These are phyloP conservation scores for Austroboletus novae-zelandiae DNA, from an alignment of 1,284 basidiomycete genomes.

Conservation along the genomic window DNA sequence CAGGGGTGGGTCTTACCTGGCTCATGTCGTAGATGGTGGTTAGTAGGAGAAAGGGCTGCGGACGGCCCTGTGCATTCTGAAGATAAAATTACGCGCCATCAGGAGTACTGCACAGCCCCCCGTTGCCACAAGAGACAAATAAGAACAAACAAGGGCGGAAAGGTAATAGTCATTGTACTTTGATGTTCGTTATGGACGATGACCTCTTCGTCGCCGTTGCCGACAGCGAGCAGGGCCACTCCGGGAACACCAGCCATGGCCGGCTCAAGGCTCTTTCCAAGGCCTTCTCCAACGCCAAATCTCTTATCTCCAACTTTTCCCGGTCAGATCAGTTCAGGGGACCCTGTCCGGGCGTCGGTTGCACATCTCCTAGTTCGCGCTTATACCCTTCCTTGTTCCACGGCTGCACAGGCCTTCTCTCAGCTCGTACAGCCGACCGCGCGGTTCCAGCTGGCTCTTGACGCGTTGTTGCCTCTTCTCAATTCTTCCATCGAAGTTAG, in stretches of 20 bases:
- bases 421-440: conserved; percentile 68
- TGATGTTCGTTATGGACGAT: conserved; percentile 28
- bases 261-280: conserved; percentile 33
- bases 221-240: conserved; percentile 33
- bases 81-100: not conserved
- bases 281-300: conserved; percentile 22
- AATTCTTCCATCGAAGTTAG: conserved; percentile 54
- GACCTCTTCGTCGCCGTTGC: conserved; percentile 33
- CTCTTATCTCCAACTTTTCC: conserved; percentile 28
- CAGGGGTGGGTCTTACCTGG: conserved; percentile 16
- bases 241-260: conserved; percentile 22
- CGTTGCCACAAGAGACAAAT: conserved; percentile 21
- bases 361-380: conserved; percentile 61
- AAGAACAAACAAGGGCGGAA: conserved; percentile 15
- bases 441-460: conserved; percentile 75
- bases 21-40: not conserved
- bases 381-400: conserved; percentile 66
- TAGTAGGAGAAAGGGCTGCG: conserved; percentile 13
- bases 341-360: conserved; percentile 48
- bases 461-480: conserved; percentile 69
- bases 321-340: conserved; percentile 35
- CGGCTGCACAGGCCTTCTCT: conserved; percentile 66
- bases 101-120: conserved; percentile 7
- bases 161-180: not conserved
- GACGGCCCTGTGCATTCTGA: not conserved